phyloP scores from a whole-genome alignment of 106 monocot genomes.

The Apostasia shenzhenica region DNA sequence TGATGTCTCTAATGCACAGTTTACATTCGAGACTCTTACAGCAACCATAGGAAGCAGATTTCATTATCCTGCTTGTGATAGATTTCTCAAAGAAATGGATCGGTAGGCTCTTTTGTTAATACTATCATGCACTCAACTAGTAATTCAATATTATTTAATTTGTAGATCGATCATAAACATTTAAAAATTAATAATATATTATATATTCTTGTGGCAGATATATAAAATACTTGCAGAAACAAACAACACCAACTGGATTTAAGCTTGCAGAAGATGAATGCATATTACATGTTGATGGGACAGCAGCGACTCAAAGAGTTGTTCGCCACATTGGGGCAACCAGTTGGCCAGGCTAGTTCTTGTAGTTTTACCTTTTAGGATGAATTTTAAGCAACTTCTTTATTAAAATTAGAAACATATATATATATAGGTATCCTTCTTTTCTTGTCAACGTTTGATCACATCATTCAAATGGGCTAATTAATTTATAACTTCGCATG shows the following conservation, averaged over 20 bases:
- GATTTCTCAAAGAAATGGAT: constrained; percentile 75
- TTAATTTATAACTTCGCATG: no score
- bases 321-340: constrained; percentile 68
- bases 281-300: constrained; percentile 85
- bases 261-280: constrained; percentile 72
- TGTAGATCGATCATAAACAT: neutral
- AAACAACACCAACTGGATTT: constrained; percentile 50
- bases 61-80: constrained; percentile 86
- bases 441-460: no score
- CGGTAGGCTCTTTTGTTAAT: constrained; percentile 30
- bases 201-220: constrained; percentile 30
- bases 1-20: constrained; percentile 68
- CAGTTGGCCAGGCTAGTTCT: constrained; percentile 77
- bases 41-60: constrained; percentile 53
- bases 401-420: no score
- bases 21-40: constrained; percentile 76
- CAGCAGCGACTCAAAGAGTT: constrained; percentile 63
- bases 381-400: no score
- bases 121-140: neutral
- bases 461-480: no score
- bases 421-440: no score
- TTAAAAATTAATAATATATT: no score
- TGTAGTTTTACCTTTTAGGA: neutral
- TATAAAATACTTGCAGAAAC: constrained; percentile 44
- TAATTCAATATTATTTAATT: neutral